Evolutionary conservation across 345 rosid genomes (phyloP).

Genomic region (Moricandia moricandioides): DNA sequence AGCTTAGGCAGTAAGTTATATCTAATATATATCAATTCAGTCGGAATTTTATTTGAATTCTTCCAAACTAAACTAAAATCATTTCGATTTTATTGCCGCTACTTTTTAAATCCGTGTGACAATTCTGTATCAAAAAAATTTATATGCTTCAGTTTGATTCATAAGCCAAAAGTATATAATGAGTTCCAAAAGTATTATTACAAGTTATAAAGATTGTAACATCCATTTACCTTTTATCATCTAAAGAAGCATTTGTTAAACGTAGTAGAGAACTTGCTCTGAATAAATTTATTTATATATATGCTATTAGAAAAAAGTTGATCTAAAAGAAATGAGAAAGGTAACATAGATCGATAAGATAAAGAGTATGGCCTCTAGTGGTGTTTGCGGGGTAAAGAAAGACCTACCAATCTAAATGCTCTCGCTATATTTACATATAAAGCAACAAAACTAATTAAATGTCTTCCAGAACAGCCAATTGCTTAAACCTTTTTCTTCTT

Average conservation of each 20-base stretch:
- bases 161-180: background rate
- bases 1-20: slow-evolving; percentile 34
- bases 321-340: slow-evolving; percentile 8
- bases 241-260: background rate
- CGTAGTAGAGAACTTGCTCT: background rate
- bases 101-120: background rate
- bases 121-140: background rate
- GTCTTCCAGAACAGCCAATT: background rate
- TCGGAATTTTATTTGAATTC: background rate
- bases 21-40: background rate
- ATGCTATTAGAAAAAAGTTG: slow-evolving; percentile 9
- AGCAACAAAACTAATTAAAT: background rate
- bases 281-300: background rate
- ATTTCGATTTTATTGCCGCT: background rate
- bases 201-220: background rate
- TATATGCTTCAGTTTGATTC: background rate
- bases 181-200: background rate
- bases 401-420: background rate
- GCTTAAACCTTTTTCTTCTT: background rate
- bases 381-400: background rate
- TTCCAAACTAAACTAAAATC: background rate
- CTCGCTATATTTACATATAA: background rate
- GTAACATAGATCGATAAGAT: background rate
- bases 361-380: background rate
- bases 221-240: background rate